phyloP scores from a whole-genome alignment of 1,284 basidiomycete genomes.

The Hymenochaete sp. region DNA sequence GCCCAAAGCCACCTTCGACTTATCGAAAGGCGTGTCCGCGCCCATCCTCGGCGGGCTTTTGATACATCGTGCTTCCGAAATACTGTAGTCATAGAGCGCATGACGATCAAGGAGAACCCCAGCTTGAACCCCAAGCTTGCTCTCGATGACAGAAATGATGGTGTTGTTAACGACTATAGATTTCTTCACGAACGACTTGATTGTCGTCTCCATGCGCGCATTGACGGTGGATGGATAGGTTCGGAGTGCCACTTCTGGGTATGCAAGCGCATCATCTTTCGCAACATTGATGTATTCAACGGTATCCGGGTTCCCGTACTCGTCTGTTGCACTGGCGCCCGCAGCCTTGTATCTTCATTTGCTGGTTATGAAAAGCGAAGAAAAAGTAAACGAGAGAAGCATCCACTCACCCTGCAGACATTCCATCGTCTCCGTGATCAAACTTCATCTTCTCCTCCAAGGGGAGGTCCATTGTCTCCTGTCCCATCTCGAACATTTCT shows the following conservation, averaged over 20 bases:
- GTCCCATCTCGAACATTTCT: slow-evolving; percentile 53
- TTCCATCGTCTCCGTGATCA: slow-evolving; percentile 56
- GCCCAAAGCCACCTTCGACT: slow-evolving; percentile 32
- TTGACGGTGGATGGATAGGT: slow-evolving; percentile 48
- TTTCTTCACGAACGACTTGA: slow-evolving; percentile 49
- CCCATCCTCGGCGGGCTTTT: slow-evolving; percentile 26
- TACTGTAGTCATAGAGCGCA: slow-evolving; percentile 37
- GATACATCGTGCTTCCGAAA: slow-evolving; percentile 53
- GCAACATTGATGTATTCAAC: slow-evolving; percentile 61
- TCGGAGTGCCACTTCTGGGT: slow-evolving; percentile 41
- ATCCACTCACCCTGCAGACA: slow-evolving; percentile 49
- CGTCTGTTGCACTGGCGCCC: slow-evolving; percentile 54
- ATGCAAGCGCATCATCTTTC: slow-evolving; percentile 56
- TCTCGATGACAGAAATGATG: slow-evolving; percentile 47
- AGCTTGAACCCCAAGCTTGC: slow-evolving; percentile 43
- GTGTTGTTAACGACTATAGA: slow-evolving; percentile 47
- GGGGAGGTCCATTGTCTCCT: slow-evolving; percentile 48
- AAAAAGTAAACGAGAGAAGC: slow-evolving; percentile 18
- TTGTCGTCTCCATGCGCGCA: slow-evolving; percentile 38
- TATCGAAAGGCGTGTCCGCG: neutral
- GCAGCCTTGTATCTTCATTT: slow-evolving; percentile 50
- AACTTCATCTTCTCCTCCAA: slow-evolving; percentile 54
- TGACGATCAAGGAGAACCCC: slow-evolving; percentile 43
- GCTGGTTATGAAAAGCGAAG: neutral
- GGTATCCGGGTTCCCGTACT: slow-evolving; percentile 45